phyloP scores from a whole-genome alignment of 2,329 filamentous ascomycete genomes.

The Falciphora oryzae region DNA sequence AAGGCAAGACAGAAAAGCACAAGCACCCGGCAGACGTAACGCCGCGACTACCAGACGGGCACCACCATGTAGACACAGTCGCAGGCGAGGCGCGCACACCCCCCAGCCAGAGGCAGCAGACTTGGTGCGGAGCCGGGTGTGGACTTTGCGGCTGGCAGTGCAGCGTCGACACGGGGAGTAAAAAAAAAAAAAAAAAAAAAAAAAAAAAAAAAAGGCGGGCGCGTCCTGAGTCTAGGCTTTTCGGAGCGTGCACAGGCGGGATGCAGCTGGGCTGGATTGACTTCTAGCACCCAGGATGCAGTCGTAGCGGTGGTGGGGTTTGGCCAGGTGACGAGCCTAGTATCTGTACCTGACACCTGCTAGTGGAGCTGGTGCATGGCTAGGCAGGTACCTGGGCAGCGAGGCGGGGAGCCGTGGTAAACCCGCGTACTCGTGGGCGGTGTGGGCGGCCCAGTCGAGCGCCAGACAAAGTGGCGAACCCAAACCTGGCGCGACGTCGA shows the following conservation, averaged over 20 bases:
- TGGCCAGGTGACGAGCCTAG: neutral
- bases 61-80: neutral
- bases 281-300: neutral
- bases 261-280: neutral
- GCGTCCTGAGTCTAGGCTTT: neutral
- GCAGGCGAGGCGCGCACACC: no score
- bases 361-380: neutral
- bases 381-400: neutral
- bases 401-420: neutral
- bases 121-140: neutral
- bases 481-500: neutral
- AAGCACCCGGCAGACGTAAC: neutral
- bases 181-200: neutral
- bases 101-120: neutral
- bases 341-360: slow-evolving; percentile 1
- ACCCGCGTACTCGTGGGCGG: neutral
- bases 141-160: neutral
- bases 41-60: neutral
- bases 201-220: neutral
- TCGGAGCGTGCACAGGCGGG: neutral
- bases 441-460: neutral
- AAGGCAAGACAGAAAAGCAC: neutral
- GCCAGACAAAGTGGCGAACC: neutral
- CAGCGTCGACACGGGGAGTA: neutral
- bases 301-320: neutral